Evolutionary conservation across 257 asterid genomes (phyloP), one percentile per base, ranked within the genome.

Genomic region (Nicotiana obtusifolia): DNA sequence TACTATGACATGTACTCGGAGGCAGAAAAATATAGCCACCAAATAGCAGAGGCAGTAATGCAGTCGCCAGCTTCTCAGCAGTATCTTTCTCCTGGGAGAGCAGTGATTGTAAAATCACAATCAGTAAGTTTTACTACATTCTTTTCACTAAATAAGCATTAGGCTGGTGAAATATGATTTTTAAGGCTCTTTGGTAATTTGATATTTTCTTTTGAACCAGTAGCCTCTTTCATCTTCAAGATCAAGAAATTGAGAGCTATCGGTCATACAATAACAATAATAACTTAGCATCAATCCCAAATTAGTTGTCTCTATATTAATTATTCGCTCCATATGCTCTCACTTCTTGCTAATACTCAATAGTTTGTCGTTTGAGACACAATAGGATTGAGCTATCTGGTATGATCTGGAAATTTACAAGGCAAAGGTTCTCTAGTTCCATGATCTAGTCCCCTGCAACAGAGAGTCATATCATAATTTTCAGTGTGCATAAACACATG

Each of bases 51-150:
- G 87, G 95, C 95, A 73, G 91, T 96, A 81, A 91, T 91, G 97
- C 97, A 85, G 87, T 93, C 97, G 60, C 84, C 86, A n/a, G 86
- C 75, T 88, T 81, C 92, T 81, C 97, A 93, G 87, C 92, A 91
- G 62, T 83, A 66, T 87, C 94, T 96, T 64, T 85, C 75, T 86
- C 90, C 90, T 11, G 99, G 99, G 83, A 91, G 99, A 85, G 97
- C 93, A 80, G 98, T 92, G 60, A 89, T 96, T 75, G 97, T 93
- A 81, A 96, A 93, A 87, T 91, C 99, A 82, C 87, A 86, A 64
- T 85, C 85, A 84, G 99, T 95, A 88, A 89, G 97, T 88, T 80
- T 60, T 76, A 69, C 76, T 62, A 20, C 30, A 17, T 31, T 64
- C 57, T 60, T 54, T 47, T 81, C 37, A 75, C 80, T 8, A 75